These are phyloP conservation scores for Hypsizygus marmoreus DNA, from an alignment of 768 basidiomycete genomes.

Conservation along the genomic window DNA sequence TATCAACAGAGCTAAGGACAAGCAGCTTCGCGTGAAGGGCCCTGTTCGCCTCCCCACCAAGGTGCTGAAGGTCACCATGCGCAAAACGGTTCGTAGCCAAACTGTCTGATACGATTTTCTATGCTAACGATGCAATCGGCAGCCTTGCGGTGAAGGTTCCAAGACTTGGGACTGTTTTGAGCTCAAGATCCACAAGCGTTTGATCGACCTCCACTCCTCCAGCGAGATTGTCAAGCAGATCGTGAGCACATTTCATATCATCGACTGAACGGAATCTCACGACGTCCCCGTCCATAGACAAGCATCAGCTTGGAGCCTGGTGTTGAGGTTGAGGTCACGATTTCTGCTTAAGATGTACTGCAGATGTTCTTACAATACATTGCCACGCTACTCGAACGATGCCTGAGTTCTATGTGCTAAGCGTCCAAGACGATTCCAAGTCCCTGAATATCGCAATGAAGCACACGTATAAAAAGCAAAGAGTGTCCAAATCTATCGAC, in stretches of 20 bases:
- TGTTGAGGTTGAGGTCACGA: slow-evolving; percentile 98
- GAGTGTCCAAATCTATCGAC: slow-evolving; percentile 31
- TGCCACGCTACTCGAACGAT: not conserved
- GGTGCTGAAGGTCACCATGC: slow-evolving; percentile 97
- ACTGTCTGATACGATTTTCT: not conserved
- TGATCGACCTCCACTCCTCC: slow-evolving; percentile 98
- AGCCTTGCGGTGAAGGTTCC: slow-evolving; percentile 99
- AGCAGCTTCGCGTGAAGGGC: slow-evolving; percentile 98
- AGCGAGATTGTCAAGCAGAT: slow-evolving; percentile 99
- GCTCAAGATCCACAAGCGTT: slow-evolving; percentile 98
- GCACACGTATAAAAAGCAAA: too few relatives aligned
- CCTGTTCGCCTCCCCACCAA: slow-evolving; percentile 99
- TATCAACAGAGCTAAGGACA: slow-evolving; percentile 99
- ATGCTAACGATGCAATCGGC: slow-evolving; percentile 6
- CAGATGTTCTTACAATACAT: slow-evolving; percentile 7
- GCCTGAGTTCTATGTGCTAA: not conserved
- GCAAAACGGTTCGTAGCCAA: slow-evolving; percentile 80
- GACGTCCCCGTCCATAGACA: slow-evolving; percentile 54
- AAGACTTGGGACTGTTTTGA: slow-evolving; percentile 99
- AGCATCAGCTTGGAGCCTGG: slow-evolving; percentile 98
- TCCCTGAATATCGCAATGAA: too few relatives aligned
- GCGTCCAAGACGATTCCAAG: too few relatives aligned
- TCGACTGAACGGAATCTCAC: not conserved
- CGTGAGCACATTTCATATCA: slow-evolving; percentile 52
- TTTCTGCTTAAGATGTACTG: slow-evolving; percentile 60